Evolutionary conservation across 805 yeast species (phyloP).

Genomic region (Ogataea paradorogensis): DNA sequence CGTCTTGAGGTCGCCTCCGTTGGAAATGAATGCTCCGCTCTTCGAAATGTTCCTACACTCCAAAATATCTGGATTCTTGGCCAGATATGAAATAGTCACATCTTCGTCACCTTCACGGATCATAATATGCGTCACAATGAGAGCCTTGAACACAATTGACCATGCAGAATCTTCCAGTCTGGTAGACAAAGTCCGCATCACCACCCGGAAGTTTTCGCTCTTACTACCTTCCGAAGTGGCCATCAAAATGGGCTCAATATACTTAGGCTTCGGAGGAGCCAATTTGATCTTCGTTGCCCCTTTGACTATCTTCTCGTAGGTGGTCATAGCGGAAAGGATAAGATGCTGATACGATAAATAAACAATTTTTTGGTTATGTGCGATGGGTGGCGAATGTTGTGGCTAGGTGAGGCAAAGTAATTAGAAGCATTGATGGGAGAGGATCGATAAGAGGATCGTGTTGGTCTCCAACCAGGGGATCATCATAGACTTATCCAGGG

Average conservation of each 20-base stretch:
- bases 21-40: slow-evolving; percentile 30
- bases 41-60: slow-evolving; percentile 42
- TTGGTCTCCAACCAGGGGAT: too few species aligned
- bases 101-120: slow-evolving; percentile 86
- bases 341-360: slow-evolving; percentile 1
- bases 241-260: slow-evolving; percentile 87
- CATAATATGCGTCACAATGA: slow-evolving; percentile 85
- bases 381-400: not conserved
- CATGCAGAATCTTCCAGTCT: slow-evolving; percentile 80
- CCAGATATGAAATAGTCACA: slow-evolving; percentile 65
- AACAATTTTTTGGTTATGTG: not conserved
- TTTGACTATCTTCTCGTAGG: slow-evolving; percentile 29
- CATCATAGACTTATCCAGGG: too few species aligned
- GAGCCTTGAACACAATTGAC: slow-evolving; percentile 85
- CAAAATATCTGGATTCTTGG: slow-evolving; percentile 60
- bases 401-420: not conserved
- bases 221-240: slow-evolving; percentile 53
- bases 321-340: slow-evolving; percentile 17
- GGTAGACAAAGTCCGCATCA: slow-evolving; percentile 59
- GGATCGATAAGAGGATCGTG: not conserved
- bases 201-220: slow-evolving; percentile 57
- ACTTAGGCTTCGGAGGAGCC: slow-evolving; percentile 98
- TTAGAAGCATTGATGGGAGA: not conserved
- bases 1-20: slow-evolving; percentile 50
- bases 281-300: slow-evolving; percentile 73